Base-by-base conservation (phyloP, 176 grass and related monocot genomes). In the Avena atlantica region DNA sequence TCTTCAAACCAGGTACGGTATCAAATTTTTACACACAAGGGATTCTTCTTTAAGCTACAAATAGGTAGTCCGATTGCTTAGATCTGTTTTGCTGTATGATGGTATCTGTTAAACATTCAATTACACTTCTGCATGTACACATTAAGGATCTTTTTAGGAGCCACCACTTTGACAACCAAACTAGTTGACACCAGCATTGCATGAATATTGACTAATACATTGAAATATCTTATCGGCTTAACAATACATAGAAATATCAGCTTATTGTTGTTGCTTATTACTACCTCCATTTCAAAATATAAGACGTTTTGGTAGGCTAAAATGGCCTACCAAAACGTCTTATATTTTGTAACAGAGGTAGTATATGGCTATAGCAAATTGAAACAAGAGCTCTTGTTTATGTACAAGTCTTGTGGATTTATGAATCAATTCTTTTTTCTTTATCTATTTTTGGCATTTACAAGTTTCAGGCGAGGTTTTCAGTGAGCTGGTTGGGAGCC, bases 401-500 rank as follows among this genome's bases (percentile, higher is more conserved):
- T 66, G 25, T 34, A 31, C 25, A 67, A 25, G 49, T 84, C 2
- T 84, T 10, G 13, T 81, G 36, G 37, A 27, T 88, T 51, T 69
- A 56, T 17, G 50, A n/a, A 40, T 40, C 19, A 42, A 25, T 68
- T 23, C 10, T 73, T 85, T 11, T 50, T 27, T 42, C 5, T 79
- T 76, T 19, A 67, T 70, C 13, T 63, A 64, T 80, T 48, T 55
- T 85, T 47, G 61, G 60, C 10, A 21, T 78, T 49, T 70, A 48
- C 12, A 62, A 86, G 82, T 77, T 77, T 49, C 88, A 97, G 95
- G 87, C 17, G 87, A 95, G 78, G 50, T 91, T 88, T 97, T 97
- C 87, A 91, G 91, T 27, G 95, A 97, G 81, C 57, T 97, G 27
- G 95, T 97, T 84, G 95, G 95, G 78, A 97, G 95, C 49, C 95